Conservation (phyloP, 306 rosid genomes). For the Pueraria montana region DNA sequence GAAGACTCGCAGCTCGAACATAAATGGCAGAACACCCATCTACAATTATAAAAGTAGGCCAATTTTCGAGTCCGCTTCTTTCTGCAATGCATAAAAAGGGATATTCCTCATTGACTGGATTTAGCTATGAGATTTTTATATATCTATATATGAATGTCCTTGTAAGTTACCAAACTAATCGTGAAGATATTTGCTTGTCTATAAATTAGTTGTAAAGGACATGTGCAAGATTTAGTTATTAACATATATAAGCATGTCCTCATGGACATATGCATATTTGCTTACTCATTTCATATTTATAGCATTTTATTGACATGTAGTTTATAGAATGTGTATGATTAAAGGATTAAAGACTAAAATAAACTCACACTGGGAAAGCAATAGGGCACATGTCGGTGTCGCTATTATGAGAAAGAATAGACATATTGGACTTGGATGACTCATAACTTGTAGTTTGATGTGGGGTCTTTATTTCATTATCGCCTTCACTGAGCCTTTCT, state of each 20-base stretch:
- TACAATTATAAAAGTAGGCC: conserved; percentile 58
- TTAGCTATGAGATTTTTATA: conserved; percentile 37
- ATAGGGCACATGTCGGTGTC: conserved; percentile 50
- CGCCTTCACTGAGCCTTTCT: conserved; percentile 29
- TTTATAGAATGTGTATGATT: not conserved
- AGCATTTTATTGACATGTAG: conserved; percentile 9
- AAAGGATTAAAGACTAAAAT: conserved; percentile 25
- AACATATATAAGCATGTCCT: not conserved
- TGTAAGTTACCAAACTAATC: conserved; percentile 4
- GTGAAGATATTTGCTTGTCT: not conserved
- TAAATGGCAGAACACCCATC: conserved; percentile 50
- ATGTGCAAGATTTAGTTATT: not conserved
- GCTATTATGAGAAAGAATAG: conserved; percentile 55
- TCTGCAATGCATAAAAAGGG: conserved; percentile 64
- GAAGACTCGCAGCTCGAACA: conserved; percentile 52
- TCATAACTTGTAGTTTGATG: conserved; percentile 38
- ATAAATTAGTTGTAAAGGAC: conserved; percentile 23
- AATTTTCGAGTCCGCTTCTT: conserved; percentile 53
- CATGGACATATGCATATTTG: conserved; percentile 12
- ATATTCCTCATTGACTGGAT: conserved; percentile 50
- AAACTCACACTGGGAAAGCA: conserved; percentile 75
- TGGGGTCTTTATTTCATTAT: conserved; percentile 21
- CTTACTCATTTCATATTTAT: conserved; percentile 27
- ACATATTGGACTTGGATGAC: conserved; percentile 48
- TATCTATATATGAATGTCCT: conserved; percentile 24